Conservation (phyloP, 768 basidiomycete species). For the Leccinum boreale region DNA sequence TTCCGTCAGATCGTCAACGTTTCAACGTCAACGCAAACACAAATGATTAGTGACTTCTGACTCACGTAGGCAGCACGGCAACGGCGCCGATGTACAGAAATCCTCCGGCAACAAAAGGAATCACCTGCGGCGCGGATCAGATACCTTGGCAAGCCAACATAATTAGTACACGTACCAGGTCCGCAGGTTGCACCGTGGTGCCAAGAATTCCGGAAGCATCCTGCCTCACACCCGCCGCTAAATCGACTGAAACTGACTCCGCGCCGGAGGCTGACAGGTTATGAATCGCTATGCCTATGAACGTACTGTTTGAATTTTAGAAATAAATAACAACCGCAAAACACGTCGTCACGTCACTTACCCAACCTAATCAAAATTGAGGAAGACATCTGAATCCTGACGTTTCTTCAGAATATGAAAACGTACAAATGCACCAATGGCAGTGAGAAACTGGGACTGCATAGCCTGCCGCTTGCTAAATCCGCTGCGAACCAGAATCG, state of each 20-base stretch:
- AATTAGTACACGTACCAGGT: constrained; percentile 59
- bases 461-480: constrained; percentile 91
- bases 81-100: constrained; percentile 94
- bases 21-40: neutral
- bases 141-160: constrained; percentile 11
- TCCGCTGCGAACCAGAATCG: constrained; percentile 86
- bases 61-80: constrained; percentile 86
- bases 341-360: constrained; percentile 15
- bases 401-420: constrained; percentile 7
- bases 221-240: constrained; percentile 76
- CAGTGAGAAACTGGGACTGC: constrained; percentile 90
- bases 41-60: constrained; percentile 16
- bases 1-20: constrained; percentile 12
- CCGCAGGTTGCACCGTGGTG: constrained; percentile 73
- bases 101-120: constrained; percentile 86
- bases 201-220: constrained; percentile 76
- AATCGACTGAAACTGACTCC: constrained; percentile 46
- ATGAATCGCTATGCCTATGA: constrained; percentile 85
- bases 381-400: constrained; percentile 16
- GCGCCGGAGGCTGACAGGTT: constrained; percentile 58
- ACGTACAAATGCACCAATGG: constrained; percentile 83
- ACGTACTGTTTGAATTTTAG: constrained; percentile 49
- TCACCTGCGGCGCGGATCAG: constrained; percentile 51
- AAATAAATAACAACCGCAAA: constrained; percentile 1
- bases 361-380: constrained; percentile 34